Conservation (phyloP, 139 green algal species). For the Limnomonas spitsbergensis region DNA sequence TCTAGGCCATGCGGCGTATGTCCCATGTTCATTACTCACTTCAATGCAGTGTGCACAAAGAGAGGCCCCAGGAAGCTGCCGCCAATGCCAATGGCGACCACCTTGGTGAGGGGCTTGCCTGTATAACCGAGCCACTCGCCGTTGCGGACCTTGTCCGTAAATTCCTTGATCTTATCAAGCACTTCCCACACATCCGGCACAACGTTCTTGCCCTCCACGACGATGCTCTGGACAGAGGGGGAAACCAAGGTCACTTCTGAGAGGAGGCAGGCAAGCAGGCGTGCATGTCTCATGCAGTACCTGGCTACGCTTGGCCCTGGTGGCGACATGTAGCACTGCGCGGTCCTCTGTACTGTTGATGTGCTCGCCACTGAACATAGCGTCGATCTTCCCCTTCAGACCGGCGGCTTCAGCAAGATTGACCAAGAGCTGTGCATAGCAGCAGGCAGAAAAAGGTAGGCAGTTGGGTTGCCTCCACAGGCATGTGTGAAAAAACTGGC, state of each 20-base stretch:
- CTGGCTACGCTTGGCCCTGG: conserved; percentile 76
- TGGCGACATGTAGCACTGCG: conserved; percentile 92
- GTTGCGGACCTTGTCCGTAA: conserved; percentile 82
- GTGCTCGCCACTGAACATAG: conserved; percentile 92
- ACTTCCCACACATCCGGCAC: conserved; percentile 94
- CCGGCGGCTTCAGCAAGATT: conserved; percentile 25
- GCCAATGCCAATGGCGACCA: conserved; percentile 97
- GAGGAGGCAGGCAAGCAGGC: no score
- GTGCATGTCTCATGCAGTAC: conserved; percentile 28
- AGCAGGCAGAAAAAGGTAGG: no score
- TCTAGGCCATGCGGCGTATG: no score
- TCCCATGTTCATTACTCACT: no score
- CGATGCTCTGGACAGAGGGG: conserved; percentile 59
- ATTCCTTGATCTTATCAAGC: conserved; percentile 97
- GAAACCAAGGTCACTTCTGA: background rate
- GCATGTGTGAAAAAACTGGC: no score
- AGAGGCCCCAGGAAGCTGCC: conserved; percentile 93
- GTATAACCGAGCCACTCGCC: conserved; percentile 90
- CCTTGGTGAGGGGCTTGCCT: conserved; percentile 91
- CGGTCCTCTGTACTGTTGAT: conserved; percentile 94
- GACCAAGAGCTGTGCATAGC: conserved; percentile 4
- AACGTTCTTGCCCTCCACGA: conserved; percentile 84
- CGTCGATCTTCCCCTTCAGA: conserved; percentile 88
- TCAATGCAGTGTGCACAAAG: conserved; percentile 97
- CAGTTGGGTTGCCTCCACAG: no score